These are phyloP conservation scores for Trichosporon asahii DNA, from an alignment of 1,284 basidiomycete genomes.

Conservation along the genomic window DNA sequence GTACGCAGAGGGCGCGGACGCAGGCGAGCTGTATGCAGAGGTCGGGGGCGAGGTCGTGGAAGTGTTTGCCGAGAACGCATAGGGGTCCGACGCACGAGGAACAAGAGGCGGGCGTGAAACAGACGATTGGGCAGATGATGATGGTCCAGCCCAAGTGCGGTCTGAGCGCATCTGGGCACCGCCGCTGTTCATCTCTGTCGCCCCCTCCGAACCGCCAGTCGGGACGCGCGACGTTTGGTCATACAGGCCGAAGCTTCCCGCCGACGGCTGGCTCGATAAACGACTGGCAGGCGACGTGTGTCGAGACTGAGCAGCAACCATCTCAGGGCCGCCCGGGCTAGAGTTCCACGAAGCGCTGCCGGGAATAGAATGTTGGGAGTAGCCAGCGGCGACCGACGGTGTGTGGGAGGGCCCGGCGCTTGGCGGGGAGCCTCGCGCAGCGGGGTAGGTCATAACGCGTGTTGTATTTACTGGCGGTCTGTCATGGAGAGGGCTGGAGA, in stretches of 20 bases:
- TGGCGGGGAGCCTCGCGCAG: constrained; percentile 27
- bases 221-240: neutral
- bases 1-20: neutral
- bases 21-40: neutral
- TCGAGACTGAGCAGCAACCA: neutral
- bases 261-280: neutral
- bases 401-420: constrained; percentile 19
- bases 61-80: constrained; percentile 7
- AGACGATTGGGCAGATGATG: constrained; percentile 1
- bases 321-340: constrained; percentile 2
- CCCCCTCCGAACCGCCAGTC: neutral
- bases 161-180: constrained; percentile 6
- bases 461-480: constrained; percentile 15
- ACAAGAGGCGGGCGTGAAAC: constrained; percentile 4
- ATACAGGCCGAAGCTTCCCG: neutral
- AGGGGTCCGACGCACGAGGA: constrained; percentile 11
- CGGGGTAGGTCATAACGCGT: constrained; percentile 20
- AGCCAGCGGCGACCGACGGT: constrained; percentile 1
- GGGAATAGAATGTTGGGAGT: constrained; percentile 4
- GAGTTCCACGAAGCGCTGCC: neutral
- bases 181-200: neutral
- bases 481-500: constrained; percentile 16
- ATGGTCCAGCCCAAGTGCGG: neutral
- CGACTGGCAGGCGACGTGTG: constrained; percentile 1
- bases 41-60: neutral